These are phyloP conservation scores for Solanum chmielewskii DNA, from an alignment of 257 asterid genomes.

Conservation along the genomic window DNA sequence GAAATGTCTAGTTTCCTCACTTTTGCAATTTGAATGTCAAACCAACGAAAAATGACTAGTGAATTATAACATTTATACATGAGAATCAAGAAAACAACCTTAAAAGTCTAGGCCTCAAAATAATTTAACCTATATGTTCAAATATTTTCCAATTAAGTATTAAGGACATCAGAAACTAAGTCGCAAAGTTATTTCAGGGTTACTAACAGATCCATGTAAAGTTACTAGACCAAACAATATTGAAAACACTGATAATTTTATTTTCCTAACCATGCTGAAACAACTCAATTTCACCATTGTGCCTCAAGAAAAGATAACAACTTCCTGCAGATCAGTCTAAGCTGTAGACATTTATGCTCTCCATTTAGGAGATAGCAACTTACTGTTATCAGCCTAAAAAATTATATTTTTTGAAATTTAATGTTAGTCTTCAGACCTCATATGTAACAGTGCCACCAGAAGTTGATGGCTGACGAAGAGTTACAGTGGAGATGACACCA, in stretches of 20 bases:
- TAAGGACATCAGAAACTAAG: not conserved
- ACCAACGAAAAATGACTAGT: not conserved
- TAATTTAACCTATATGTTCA: not conserved
- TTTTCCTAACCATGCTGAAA: not conserved
- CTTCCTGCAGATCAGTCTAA: not conserved
- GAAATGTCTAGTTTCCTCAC: not conserved
- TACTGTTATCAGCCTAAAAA: not conserved
- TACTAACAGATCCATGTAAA: not conserved
- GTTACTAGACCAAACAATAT: not conserved
- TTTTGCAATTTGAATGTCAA: not conserved
- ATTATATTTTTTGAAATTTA: not conserved
- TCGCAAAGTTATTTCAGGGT: not conserved
- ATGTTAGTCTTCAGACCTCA: slow-evolving; percentile 39
- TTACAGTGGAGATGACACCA: slow-evolving; percentile 69
- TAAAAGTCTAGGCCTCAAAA: not conserved
- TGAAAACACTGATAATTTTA: not conserved
- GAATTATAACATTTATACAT: not conserved
- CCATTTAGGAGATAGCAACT: not conserved
- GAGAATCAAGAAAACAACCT: not conserved
- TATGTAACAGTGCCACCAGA: slow-evolving; percentile 71
- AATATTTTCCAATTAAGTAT: not conserved
- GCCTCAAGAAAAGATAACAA: not conserved
- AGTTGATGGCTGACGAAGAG: slow-evolving; percentile 39
- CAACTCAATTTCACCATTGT: not conserved
- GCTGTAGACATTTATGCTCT: not conserved